phyloP scores from a whole-genome alignment of 768 basidiomycete species.

The Tricholoma hemisulphureum region DNA sequence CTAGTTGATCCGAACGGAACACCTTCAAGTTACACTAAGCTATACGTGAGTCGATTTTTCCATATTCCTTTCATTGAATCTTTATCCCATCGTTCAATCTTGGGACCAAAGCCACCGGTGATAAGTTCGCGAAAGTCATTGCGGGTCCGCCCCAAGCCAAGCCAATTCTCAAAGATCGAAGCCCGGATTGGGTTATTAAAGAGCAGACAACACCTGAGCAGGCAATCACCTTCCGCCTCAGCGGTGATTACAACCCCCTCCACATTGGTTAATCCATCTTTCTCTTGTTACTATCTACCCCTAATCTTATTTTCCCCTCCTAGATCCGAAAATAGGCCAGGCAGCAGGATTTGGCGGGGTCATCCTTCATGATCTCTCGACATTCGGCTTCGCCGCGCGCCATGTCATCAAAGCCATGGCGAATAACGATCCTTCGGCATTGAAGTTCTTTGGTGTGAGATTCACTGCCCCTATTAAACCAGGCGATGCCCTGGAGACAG shows the following conservation, averaged over 20 bases:
- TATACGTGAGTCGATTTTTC: slow-evolving; percentile 45
- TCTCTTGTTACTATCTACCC: not conserved
- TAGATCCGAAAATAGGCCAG: slow-evolving; percentile 74
- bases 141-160: slow-evolving; percentile 61
- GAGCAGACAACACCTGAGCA: slow-evolving; percentile 67
- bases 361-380: slow-evolving; percentile 82
- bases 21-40: slow-evolving; percentile 58
- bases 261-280: slow-evolving; percentile 56
- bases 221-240: slow-evolving; percentile 69
- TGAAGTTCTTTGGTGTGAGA: slow-evolving; percentile 68
- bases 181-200: slow-evolving; percentile 57
- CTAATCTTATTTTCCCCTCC: not conserved
- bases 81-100: slow-evolving; percentile 58
- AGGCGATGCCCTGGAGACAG: slow-evolving; percentile 77
- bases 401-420: slow-evolving; percentile 66
- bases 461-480: slow-evolving; percentile 86
- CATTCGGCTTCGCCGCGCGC: slow-evolving; percentile 80
- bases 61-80: not conserved
- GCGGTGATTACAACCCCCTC: slow-evolving; percentile 77
- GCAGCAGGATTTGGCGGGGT: slow-evolving; percentile 77
- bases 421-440: slow-evolving; percentile 54
- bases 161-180: slow-evolving; percentile 56
- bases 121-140: slow-evolving; percentile 61
- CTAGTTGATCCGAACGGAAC: slow-evolving; percentile 64
- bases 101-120: slow-evolving; percentile 61